A percentile compares a stretch with the other conserved stretches of the same genome.
Conservation (phyloP, 2,329 filamentous ascomycete species). For the Diaporthe velutina region DNA sequence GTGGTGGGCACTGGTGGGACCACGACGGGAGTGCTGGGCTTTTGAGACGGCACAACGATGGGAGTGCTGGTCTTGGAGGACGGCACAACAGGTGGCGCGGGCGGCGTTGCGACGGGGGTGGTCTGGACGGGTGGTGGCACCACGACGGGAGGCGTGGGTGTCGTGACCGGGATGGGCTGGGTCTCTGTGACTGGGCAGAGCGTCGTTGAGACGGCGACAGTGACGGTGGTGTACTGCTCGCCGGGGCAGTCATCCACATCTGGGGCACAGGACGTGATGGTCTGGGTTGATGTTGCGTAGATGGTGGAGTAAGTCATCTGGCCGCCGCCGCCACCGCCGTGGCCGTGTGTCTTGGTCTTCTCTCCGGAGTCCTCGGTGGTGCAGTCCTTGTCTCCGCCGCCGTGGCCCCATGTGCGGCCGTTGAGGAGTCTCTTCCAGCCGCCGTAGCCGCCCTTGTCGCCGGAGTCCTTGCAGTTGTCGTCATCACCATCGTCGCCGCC, state of each 20-base stretch:
- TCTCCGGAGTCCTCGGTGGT: background rate
- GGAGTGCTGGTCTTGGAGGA: background rate
- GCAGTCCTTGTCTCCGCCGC: slow-evolving; percentile 22
- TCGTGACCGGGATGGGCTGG: background rate
- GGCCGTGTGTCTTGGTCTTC: slow-evolving; percentile 2
- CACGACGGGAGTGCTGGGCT: background rate
- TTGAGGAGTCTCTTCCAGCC: slow-evolving; percentile 30
- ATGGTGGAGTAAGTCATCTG: slow-evolving; percentile 51
- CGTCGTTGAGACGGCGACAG: slow-evolving; percentile 58
- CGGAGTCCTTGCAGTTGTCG: slow-evolving; percentile 12
- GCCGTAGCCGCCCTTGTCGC: slow-evolving; percentile 17
- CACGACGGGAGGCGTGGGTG: background rate
- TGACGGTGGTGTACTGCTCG: slow-evolving; percentile 53
- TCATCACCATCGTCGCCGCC: background rate
- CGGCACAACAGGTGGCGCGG: slow-evolving; percentile 1
- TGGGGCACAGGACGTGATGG: slow-evolving; percentile 68
- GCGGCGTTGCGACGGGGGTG: background rate
- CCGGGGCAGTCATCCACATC: slow-evolving; percentile 53
- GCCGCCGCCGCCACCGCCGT: background rate
- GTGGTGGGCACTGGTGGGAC: slow-evolving; percentile 14
- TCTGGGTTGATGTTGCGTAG: slow-evolving; percentile 59
- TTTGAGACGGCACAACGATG: background rate
- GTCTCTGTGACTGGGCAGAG: slow-evolving; percentile 52
- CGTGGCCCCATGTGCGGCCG: slow-evolving; percentile 23
- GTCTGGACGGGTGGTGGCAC: slow-evolving; percentile 1